phyloP scores from a whole-genome alignment of 257 asterid genomes.

The Lantana camara region DNA sequence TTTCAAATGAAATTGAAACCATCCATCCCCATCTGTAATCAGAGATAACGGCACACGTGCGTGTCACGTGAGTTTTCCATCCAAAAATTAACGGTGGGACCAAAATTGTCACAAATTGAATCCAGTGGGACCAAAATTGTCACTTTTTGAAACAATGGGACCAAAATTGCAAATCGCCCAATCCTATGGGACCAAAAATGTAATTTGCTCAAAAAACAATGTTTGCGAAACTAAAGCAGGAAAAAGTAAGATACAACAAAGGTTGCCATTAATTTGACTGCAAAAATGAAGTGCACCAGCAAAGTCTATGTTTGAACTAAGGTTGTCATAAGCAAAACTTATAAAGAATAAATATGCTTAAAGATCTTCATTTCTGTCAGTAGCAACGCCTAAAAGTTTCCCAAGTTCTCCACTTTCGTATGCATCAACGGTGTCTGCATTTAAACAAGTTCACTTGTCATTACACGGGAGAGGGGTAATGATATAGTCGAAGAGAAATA shows the following conservation, averaged over 20 bases:
- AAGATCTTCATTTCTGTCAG: slow-evolving; percentile 58
- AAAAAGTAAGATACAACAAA: background rate
- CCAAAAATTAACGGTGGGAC: too few species aligned
- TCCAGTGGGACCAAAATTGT: too few species aligned
- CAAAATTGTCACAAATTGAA: too few species aligned
- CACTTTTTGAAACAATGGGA: too few species aligned
- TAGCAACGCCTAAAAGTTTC: slow-evolving; percentile 56
- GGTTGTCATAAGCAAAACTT: background rate
- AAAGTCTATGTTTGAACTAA: slow-evolving; percentile 10
- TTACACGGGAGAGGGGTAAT: slow-evolving; percentile 14
- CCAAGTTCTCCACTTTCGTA: slow-evolving; percentile 73
- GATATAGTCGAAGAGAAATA: background rate
- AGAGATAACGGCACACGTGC: too few species aligned
- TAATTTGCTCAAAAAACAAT: too few species aligned
- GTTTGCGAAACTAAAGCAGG: background rate
- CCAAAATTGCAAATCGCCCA: too few species aligned
- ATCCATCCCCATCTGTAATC: too few species aligned
- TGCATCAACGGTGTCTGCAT: slow-evolving; percentile 79
- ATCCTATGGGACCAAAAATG: too few species aligned
- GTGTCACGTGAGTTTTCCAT: too few species aligned
- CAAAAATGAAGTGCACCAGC: background rate
- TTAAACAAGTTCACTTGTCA: slow-evolving; percentile 10
- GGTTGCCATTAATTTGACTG: background rate
- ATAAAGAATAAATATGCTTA: slow-evolving; percentile 33
- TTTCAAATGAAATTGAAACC: too few species aligned